Evolutionary conservation across 352 stramenopile genomes (phyloP), one percentile per base, ranked within the genome.

Genomic region (Globisporangium spiculum): DNA sequence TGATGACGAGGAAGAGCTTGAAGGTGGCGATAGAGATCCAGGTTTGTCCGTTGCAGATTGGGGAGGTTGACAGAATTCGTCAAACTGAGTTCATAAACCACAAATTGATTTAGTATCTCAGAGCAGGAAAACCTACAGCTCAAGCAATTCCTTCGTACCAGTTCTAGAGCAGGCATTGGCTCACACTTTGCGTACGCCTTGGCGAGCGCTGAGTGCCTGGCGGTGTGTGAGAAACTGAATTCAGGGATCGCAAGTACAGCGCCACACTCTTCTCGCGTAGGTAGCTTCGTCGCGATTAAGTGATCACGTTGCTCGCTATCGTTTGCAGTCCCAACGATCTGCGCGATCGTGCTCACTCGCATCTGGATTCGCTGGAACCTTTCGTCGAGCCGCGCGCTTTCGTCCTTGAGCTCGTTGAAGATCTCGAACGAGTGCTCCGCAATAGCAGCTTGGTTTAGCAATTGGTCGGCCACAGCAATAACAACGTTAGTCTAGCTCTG

Each of bases 341-440:
- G 32, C 56, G 72, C 70, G 4, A 89, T 44, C 0, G 66, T 44
- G 54, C 75, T 64, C 9, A 88, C 71, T 27, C 82, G 76, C 2
- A 65, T 26, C 14, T 74, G 73, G 6, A 90, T 61, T 18, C 60
- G 67, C 5, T 56, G 20, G 44, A 87, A 75, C 4, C 69, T 74
- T n/a, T 75, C 61, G 7, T 70, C 63, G 0, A 87, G 63, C 0
- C 65, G 57, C n/a, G 20, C 64, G 7, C 65, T 80, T 44, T 86
- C 76, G 54, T 78, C 66, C 20, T 75, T 76, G 6, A 90, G 72
- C 62, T 89, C 82, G 52, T 62, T 60, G 24, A 89, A 81, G 32
- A 90, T 76, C 8, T 89, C 77, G 1, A 89, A 66, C 26, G 82
- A 79, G 56, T 85, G 75, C 10, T 75, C 75, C 20, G 82, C 75